Evolutionary conservation across 176 grass and related monocot species (phyloP).

Genomic region (Oryza australiensis): DNA sequence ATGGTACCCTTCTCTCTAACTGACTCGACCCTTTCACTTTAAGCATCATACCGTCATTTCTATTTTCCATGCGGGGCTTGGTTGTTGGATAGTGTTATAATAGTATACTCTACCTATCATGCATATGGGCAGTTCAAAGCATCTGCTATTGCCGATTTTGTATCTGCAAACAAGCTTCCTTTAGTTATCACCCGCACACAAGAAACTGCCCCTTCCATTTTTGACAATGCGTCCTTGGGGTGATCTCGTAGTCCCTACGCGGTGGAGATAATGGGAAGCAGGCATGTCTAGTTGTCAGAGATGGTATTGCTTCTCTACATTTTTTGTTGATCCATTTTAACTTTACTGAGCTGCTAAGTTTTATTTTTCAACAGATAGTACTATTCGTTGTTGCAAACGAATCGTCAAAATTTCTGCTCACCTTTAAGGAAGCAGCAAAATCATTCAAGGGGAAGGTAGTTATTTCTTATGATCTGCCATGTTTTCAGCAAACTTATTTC

Average conservation of each 20-base stretch:
- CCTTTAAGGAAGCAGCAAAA: slow-evolving; percentile 83
- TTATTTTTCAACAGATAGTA: slow-evolving; percentile 57
- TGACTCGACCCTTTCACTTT: no score
- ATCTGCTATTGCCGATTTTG: slow-evolving; percentile 68
- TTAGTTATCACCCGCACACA: slow-evolving; percentile 74
- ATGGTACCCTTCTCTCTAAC: no score
- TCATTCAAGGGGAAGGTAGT: slow-evolving; percentile 88
- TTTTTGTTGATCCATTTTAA: slow-evolving; percentile 4
- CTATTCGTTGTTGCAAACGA: slow-evolving; percentile 82
- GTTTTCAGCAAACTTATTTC: slow-evolving; percentile 7
- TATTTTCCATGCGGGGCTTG: background rate
- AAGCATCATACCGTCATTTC: no score
- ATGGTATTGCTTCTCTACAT: background rate
- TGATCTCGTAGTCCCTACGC: no score
- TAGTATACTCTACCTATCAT: background rate
- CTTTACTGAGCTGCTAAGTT: slow-evolving; percentile 8
- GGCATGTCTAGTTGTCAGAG: slow-evolving; percentile 37
- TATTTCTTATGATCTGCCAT: background rate
- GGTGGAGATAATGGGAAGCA: no score
- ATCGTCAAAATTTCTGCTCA: slow-evolving; percentile 50
- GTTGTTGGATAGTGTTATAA: background rate
- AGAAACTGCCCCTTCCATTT: slow-evolving; percentile 71
- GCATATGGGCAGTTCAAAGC: slow-evolving; percentile 79
- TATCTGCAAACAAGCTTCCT: slow-evolving; percentile 83
- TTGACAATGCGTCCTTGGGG: slow-evolving; percentile 92